Conservation (phyloP, 176 grass and related monocot genomes). For the Elaeis guineensis region DNA sequence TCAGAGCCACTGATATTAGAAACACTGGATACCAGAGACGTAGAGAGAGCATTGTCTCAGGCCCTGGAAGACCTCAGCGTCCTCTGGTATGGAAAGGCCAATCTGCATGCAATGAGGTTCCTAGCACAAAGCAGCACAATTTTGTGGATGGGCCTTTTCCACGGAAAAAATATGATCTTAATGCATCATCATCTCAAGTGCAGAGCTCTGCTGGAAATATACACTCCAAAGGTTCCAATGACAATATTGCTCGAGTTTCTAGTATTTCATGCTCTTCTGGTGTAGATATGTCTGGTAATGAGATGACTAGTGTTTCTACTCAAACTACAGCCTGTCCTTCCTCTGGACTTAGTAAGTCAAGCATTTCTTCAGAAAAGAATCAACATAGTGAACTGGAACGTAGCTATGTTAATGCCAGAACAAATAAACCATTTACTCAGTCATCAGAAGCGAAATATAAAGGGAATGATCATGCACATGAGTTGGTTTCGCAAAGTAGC, state of each 20-base stretch:
- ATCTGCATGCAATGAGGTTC: constrained; percentile 94
- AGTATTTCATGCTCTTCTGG: constrained; percentile 26
- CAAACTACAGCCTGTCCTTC: constrained; percentile 22
- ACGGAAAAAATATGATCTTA: constrained; percentile 55
- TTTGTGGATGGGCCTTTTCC: constrained; percentile 42
- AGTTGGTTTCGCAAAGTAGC: constrained; percentile 23
- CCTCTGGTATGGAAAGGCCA: constrained; percentile 90
- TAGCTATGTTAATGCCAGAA: constrained; percentile 28
- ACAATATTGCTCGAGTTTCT: constrained; percentile 41
- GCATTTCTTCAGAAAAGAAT: constrained; percentile 14
- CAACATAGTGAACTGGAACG: constrained; percentile 35
- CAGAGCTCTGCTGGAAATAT: constrained; percentile 36
- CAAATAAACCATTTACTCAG: constrained; percentile 26
- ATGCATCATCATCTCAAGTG: constrained; percentile 60
- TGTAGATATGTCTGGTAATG: constrained; percentile 42
- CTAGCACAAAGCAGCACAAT: constrained; percentile 74
- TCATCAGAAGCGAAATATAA: constrained; percentile 32
- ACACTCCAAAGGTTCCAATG: constrained; percentile 24
- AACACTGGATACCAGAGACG: constrained; percentile 59
- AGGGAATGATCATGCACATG: constrained; percentile 27
- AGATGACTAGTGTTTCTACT: constrained; percentile 36
- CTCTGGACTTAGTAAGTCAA: constrained; percentile 26
- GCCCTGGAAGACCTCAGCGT: constrained; percentile 59
- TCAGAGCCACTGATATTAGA: constrained; percentile 45
- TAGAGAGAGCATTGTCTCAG: constrained; percentile 63